phyloP scores from a whole-genome alignment of 1,139 yeast genomes.

The Candida anutae region DNA sequence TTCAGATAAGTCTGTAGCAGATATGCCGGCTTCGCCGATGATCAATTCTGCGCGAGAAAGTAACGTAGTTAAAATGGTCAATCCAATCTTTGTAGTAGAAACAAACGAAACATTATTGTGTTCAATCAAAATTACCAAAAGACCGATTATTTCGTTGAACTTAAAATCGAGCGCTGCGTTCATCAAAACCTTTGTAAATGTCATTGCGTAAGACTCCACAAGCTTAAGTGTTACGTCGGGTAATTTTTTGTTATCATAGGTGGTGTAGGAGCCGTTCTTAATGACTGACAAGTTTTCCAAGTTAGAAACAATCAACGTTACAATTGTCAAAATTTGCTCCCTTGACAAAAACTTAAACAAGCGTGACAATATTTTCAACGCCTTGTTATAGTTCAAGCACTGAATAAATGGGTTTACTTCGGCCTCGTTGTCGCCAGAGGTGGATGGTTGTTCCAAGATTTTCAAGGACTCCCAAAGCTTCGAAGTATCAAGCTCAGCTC shows the following conservation, averaged over 20 bases:
- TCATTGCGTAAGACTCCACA: constrained; percentile 73
- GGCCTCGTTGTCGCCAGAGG: constrained; percentile 35
- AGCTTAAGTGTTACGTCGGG: constrained; percentile 54
- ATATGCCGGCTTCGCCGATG: constrained; percentile 67
- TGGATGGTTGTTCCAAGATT: constrained; percentile 45
- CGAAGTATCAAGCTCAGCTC: constrained; percentile 44
- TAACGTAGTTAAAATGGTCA: constrained; percentile 78
- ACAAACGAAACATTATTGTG: constrained; percentile 68
- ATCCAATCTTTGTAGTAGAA: constrained; percentile 78
- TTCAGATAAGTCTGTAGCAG: constrained; percentile 53
- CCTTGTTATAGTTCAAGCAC: constrained; percentile 78
- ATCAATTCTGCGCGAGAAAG: constrained; percentile 90
- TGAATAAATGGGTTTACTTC: constrained; percentile 76
- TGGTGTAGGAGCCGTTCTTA: constrained; percentile 69
- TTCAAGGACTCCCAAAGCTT: constrained; percentile 76
- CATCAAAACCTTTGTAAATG: constrained; percentile 80
- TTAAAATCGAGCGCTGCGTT: constrained; percentile 78
- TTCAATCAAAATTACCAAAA: constrained; percentile 64
- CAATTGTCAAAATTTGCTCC: constrained; percentile 71
- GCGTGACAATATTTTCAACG: constrained; percentile 83
- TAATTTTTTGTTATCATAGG: constrained; percentile 43
- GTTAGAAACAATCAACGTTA: constrained; percentile 76
- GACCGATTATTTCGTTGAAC: constrained; percentile 76
- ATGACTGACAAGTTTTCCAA: constrained; percentile 76
- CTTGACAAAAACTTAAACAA: constrained; percentile 74